Evolutionary conservation across 2,329 filamentous ascomycete species (phyloP).

Genomic region (Thielaviopsis euricoi): DNA sequence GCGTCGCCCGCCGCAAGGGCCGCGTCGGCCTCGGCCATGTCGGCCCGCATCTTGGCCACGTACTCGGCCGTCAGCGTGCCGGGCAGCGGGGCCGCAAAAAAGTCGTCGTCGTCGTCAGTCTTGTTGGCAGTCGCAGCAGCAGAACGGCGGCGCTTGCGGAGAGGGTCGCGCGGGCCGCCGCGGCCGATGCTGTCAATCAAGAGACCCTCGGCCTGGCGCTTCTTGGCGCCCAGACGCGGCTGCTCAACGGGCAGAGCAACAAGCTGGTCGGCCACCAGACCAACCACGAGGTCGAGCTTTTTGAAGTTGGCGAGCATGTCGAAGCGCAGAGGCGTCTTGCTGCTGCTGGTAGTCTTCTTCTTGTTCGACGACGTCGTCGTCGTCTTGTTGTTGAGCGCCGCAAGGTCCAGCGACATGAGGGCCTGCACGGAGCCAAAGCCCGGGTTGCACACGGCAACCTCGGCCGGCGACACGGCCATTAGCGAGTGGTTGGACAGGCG

Average conservation of each 20-base stretch:
- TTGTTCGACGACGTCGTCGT: too few relatives aligned
- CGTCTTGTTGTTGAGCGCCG: constrained; percentile 20
- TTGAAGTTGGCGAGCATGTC: constrained; percentile 45
- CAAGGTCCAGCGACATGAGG: constrained; percentile 28
- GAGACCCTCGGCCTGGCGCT: constrained; percentile 39
- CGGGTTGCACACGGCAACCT: constrained; percentile 50
- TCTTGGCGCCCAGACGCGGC: constrained; percentile 33
- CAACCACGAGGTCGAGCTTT: constrained; percentile 49
- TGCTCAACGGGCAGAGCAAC: constrained; percentile 54
- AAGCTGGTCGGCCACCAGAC: constrained; percentile 44
- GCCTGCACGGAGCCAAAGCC: constrained; percentile 47
- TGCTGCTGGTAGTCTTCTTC: too few relatives aligned
- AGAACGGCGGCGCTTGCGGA: neutral
- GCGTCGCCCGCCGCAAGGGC: constrained; percentile 30
- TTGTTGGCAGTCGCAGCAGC: neutral
- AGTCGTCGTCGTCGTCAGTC: neutral
- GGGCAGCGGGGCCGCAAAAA: constrained; percentile 22
- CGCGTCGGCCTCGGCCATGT: constrained; percentile 30
- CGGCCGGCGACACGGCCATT: constrained; percentile 39
- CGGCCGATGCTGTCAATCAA: constrained; percentile 61
- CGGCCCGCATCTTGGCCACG: constrained; percentile 26
- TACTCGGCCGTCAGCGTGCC: constrained; percentile 35
- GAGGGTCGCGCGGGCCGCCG: constrained; percentile 29
- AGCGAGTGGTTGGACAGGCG: constrained; percentile 51
- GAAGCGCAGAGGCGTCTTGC: constrained; percentile 23